Evolutionary conservation across 805 yeast species (phyloP), one percentile per base, ranked within the genome.

Genomic region (Nakazawaea siamensis): DNA sequence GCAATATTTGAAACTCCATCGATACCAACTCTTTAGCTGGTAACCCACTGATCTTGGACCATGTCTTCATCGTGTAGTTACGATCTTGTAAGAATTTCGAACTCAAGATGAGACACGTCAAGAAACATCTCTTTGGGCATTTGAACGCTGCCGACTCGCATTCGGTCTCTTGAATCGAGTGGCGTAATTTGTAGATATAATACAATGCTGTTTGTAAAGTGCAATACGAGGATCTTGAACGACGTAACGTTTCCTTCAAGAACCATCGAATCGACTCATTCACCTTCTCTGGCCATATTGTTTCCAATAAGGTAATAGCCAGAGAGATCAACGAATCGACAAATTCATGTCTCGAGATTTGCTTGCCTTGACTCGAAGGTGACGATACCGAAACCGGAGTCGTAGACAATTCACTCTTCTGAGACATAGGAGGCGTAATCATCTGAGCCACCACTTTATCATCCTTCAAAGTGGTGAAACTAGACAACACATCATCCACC

Each of bases 11-110:
- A 19, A 66, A 47, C 55, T 85, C 94, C 27, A 47, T 50, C 4
- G 41, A 39, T 40, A 61, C 64, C 34, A 85, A 58, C 39, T 72
- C 77, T 19, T 52, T 43, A 4, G 69, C 48, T 16, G 71, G 49
- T 27, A 81, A 64, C 1, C 94, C 92, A 23, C 85, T 70, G 33
- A 85, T 76, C 50, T 73, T 71, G 34, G 80, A 62, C 95, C 95
- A 85, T 5, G 82, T 71, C 42, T 64, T 67, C 45, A 80, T 66
- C 20, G 81, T 64, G 54, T 72, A 82, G 50, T 78, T 80, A 33
- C 73, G 70, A 55, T 85, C 95, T 50, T 77, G 85, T 40, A 69
- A 63, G 52, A 76, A 82, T 51, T 85, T 85, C 34, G 79, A 70
- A 4, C 92, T 77, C 25, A 85, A 59, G 35, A 84, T 80, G 35